phyloP scores from a whole-genome alignment of 78 protist genomes.

The Diacronema lutheri region DNA sequence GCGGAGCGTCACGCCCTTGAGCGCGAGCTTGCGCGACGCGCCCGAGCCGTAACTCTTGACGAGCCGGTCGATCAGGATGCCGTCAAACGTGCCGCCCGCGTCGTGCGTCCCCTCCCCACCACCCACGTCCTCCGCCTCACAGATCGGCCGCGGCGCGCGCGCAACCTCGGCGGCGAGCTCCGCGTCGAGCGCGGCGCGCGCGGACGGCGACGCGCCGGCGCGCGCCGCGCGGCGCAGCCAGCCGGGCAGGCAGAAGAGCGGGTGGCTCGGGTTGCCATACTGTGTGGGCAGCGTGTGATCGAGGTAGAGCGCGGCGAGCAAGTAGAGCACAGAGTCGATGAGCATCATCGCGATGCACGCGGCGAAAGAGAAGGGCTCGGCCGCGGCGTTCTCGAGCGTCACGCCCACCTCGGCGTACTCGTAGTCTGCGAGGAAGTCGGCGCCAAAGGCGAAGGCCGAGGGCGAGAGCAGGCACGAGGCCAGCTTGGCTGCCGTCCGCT shows the following conservation, averaged over 20 bases:
- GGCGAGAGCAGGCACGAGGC: background rate
- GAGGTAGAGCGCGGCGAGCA: background rate
- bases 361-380: background rate
- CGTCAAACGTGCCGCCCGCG: no score
- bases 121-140: background rate
- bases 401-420: slow-evolving; percentile 6
- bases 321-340: background rate
- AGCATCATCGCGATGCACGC: background rate
- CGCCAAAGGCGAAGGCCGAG: slow-evolving; percentile 29
- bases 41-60: background rate
- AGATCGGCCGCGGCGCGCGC: background rate
- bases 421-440: slow-evolving; percentile 11
- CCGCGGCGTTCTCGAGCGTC: background rate
- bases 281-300: background rate
- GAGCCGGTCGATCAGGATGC: background rate
- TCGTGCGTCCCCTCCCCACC: background rate
- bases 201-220: background rate
- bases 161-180: background rate
- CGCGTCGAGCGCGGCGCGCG: background rate
- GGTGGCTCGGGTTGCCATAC: background rate
- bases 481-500: background rate
- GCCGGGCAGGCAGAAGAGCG: background rate
- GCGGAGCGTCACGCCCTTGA: background rate
- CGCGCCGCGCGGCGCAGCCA: background rate
- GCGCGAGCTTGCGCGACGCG: background rate